phyloP scores from a whole-genome alignment of 2,329 filamentous ascomycete species.

The Alternaria solani region DNA sequence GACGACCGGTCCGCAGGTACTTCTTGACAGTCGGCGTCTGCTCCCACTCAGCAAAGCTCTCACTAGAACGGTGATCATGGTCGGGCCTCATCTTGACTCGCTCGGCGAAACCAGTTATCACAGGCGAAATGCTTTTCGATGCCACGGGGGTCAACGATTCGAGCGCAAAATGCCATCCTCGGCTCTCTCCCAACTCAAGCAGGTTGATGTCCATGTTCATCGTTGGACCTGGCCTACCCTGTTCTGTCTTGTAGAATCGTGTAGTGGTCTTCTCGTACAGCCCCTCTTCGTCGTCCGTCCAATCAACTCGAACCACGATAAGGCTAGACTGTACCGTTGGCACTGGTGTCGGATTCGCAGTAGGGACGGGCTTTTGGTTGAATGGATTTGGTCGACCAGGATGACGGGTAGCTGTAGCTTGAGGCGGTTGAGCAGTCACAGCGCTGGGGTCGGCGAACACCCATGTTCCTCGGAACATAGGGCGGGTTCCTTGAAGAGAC shows the following conservation, averaged over 20 bases:
- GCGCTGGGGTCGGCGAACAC: slow-evolving; percentile 38
- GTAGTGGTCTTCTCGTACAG: slow-evolving; percentile 38
- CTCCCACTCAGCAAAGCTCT: slow-evolving; percentile 33
- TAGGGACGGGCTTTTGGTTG: background rate
- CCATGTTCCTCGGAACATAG: slow-evolving; percentile 40
- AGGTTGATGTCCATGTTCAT: slow-evolving; percentile 46
- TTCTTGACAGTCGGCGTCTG: slow-evolving; percentile 23
- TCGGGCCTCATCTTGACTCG: slow-evolving; percentile 25
- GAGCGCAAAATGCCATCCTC: slow-evolving; percentile 42
- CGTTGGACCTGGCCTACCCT: slow-evolving; percentile 20
- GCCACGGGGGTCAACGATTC: slow-evolving; percentile 34
- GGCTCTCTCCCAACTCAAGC: slow-evolving; percentile 40
- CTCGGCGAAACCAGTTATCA: slow-evolving; percentile 35
- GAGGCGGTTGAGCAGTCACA: slow-evolving; percentile 1
- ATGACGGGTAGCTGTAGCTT: slow-evolving; percentile 13
- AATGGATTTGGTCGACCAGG: slow-evolving; percentile 17
- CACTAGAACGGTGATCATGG: slow-evolving; percentile 20
- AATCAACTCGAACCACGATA: slow-evolving; percentile 42
- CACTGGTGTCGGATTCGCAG: background rate
- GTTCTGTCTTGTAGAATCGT: slow-evolving; percentile 32
- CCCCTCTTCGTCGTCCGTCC: slow-evolving; percentile 43
- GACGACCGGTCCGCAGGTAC: slow-evolving; percentile 20
- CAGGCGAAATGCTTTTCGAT: slow-evolving; percentile 28
- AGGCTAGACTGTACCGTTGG: slow-evolving; percentile 4
- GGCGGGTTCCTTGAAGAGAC: slow-evolving; percentile 27